Percentiles rank a stretch among this genome's conserved stretches.
phyloP scores from a whole-genome alignment of 345 rosid species.

The Erucastrum elatum region DNA sequence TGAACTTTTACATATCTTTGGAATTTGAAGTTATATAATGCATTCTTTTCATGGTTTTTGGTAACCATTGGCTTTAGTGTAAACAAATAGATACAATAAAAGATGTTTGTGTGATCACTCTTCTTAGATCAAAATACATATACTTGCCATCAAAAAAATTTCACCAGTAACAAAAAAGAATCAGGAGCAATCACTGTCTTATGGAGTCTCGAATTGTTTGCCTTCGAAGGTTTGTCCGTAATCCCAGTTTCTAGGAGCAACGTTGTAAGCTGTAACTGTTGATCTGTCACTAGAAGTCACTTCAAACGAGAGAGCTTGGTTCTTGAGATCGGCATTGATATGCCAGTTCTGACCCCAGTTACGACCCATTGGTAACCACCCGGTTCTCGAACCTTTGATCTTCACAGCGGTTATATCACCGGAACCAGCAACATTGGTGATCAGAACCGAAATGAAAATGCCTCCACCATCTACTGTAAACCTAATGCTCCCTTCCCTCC shows the following conservation, averaged over 20 bases:
- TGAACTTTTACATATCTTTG: conserved; percentile 20
- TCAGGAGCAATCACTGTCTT: neutral
- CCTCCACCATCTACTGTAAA: conserved; percentile 69
- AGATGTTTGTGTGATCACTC: neutral
- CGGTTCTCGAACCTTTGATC: conserved; percentile 83
- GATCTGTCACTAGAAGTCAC: conserved; percentile 64
- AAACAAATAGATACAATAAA: neutral
- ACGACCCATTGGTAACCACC: conserved; percentile 95
- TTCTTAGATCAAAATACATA: conserved; percentile 14
- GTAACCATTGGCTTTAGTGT: neutral
- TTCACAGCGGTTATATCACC: conserved; percentile 82
- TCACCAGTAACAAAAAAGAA: neutral
- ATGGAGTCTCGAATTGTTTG: conserved; percentile 72
- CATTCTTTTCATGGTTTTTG: neutral
- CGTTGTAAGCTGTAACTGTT: conserved; percentile 76
- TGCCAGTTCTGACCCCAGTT: conserved; percentile 99
- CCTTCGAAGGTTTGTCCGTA: conserved; percentile 94
- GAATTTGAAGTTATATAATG: conserved; percentile 8
- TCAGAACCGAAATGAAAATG: conserved; percentile 78
- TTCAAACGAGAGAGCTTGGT: conserved; percentile 91
- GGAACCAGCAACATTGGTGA: conserved; percentile 84
- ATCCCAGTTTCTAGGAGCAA: conserved; percentile 82
- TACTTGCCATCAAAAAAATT: neutral
- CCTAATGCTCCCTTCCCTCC: conserved; percentile 89
- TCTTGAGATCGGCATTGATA: conserved; percentile 75